Conservation (phyloP, 2,329 filamentous ascomycete genomes). For the Trichocomaceae sp. region DNA sequence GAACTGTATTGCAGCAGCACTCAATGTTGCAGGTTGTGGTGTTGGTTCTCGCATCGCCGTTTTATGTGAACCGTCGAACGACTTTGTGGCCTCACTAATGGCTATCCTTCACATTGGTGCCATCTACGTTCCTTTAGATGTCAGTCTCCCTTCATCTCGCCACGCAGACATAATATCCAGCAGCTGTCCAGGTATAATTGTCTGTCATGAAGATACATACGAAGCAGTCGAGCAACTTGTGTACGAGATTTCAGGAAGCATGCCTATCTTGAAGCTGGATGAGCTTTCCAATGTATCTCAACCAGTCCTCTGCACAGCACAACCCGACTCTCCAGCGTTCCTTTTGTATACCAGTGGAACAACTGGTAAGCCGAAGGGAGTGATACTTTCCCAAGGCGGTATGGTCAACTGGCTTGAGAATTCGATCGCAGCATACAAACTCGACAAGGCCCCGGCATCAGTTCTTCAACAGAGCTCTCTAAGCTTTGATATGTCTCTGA, state of each 20-base stretch:
- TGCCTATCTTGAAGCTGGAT: neutral
- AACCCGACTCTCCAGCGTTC: neutral
- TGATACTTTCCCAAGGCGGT: constrained; percentile 19
- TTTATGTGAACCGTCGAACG: constrained; percentile 26
- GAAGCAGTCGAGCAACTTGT: neutral
- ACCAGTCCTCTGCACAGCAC: neutral
- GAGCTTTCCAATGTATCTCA: too few species aligned
- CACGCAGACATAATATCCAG: constrained; percentile 26
- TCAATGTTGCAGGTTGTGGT: constrained; percentile 16
- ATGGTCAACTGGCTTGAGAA: constrained; percentile 16
- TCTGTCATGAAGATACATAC: constrained; percentile 21
- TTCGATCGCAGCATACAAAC: too few species aligned
- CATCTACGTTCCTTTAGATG: constrained; percentile 36
- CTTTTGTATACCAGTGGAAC: constrained; percentile 25
- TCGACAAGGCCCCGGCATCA: too few species aligned
- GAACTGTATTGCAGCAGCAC: constrained; percentile 26
- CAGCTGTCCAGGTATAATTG: constrained; percentile 23
- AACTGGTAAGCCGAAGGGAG: constrained; percentile 32
- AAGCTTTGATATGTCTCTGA: constrained; percentile 15
- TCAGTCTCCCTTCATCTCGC: constrained; percentile 23
- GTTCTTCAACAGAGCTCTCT: constrained; percentile 15
- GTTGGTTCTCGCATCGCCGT: constrained; percentile 31
- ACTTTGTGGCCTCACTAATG: constrained; percentile 11
- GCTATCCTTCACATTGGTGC: constrained; percentile 37
- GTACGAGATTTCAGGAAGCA: neutral